These are phyloP conservation scores for Pleurotus sapidus DNA, from an alignment of 768 basidiomycete genomes.

Conservation along the genomic window DNA sequence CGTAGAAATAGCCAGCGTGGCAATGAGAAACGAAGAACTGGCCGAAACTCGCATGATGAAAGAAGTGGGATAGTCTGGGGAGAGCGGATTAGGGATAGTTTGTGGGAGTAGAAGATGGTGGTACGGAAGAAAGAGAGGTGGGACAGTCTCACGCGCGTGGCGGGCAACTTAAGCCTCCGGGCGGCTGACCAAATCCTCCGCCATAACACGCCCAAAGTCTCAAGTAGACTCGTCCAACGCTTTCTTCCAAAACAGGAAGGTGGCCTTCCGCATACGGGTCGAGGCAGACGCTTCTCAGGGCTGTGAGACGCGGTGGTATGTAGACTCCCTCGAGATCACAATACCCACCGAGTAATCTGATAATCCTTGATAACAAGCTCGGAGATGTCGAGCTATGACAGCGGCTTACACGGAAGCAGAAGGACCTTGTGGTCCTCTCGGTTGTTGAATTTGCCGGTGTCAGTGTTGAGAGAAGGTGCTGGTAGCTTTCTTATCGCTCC, in stretches of 20 bases:
- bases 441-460: too few species aligned
- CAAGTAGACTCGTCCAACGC: neutral
- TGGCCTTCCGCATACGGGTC: neutral
- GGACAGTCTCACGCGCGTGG: neutral
- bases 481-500: too few species aligned
- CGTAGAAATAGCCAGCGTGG: slow-evolving; percentile 47
- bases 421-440: too few species aligned
- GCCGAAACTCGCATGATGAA: slow-evolving; percentile 42
- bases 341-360: too few species aligned
- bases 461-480: too few species aligned
- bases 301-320: neutral
- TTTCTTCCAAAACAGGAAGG: neutral
- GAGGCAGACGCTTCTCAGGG: too few species aligned
- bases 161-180: neutral
- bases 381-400: too few species aligned
- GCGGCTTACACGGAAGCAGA: too few species aligned
- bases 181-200: neutral
- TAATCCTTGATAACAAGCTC: too few species aligned
- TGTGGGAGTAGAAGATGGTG: slow-evolving; percentile 6
- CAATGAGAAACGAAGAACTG: slow-evolving; percentile 45
- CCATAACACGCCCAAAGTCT: slow-evolving; percentile 4
- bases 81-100: neutral
- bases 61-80: slow-evolving; percentile 7
- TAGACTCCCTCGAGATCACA: too few species aligned
- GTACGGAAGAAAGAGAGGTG: slow-evolving; percentile 1